Conservation (phyloP, 495 filamentous ascomycete species). For the Neurospora hispaniola region DNA sequence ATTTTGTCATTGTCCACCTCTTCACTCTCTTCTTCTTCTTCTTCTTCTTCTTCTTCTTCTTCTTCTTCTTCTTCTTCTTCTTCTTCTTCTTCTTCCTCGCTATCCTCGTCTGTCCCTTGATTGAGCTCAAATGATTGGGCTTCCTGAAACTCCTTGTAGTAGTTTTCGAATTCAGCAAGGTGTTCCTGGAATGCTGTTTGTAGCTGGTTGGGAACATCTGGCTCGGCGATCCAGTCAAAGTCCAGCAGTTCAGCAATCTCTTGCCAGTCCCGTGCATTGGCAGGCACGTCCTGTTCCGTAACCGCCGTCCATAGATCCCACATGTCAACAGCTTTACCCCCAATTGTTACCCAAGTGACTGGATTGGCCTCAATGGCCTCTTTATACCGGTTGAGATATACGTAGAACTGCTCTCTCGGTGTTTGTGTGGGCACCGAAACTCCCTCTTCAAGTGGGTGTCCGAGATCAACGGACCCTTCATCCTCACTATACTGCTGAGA, state of each 20-base stretch:
- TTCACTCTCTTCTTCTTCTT: conserved; percentile 7
- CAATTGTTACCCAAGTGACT: conserved; percentile 16
- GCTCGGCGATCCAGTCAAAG: conserved; percentile 26
- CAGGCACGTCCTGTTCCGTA: conserved; percentile 15
- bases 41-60: too few species aligned
- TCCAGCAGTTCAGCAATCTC: conserved; percentile 26
- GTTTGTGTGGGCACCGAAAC: neutral
- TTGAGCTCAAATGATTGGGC: neutral
- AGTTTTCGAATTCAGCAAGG: conserved; percentile 19
- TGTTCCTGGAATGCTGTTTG: conserved; percentile 22
- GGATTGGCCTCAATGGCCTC: neutral
- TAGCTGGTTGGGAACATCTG: conserved; percentile 24
- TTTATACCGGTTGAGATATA: conserved; percentile 16
- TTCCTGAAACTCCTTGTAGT: conserved; percentile 16
- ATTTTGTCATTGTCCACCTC: conserved; percentile 10
- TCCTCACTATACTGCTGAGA: neutral
- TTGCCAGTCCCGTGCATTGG: conserved; percentile 26
- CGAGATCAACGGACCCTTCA: neutral
- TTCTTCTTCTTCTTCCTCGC: conserved; percentile 2
- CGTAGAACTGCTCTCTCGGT: conserved; percentile 15
- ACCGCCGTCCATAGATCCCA: conserved; percentile 29
- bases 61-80: conserved; percentile 1
- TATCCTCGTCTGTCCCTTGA: neutral
- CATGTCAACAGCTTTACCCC: conserved; percentile 14
- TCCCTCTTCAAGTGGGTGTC: neutral